Evolutionary conservation across 1,139 yeast species (phyloP).

Genomic region (Kodamaea sp.): DNA sequence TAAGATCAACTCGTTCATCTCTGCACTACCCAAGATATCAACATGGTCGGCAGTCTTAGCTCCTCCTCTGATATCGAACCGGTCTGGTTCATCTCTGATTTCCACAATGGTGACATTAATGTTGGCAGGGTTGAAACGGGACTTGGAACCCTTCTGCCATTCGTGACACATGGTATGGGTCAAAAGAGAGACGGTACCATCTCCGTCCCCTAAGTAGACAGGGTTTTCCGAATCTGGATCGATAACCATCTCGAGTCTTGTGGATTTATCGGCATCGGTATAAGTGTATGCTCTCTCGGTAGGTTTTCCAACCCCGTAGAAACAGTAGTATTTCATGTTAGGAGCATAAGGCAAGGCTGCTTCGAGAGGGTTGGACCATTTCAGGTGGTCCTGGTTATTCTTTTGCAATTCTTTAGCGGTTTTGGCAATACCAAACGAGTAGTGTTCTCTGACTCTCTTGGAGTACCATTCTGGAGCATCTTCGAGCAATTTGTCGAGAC

Average conservation of each 20-base stretch:
- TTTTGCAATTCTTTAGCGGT: conserved; percentile 55
- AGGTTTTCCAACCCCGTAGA: conserved; percentile 94
- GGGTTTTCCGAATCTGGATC: conserved; percentile 57
- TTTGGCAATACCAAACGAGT: conserved; percentile 75
- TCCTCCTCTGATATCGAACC: conserved; percentile 94
- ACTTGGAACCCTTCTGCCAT: conserved; percentile 68
- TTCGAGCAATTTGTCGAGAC: conserved; percentile 64
- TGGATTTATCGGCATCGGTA: conserved; percentile 56
- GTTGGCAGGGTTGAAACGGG: conserved; percentile 81
- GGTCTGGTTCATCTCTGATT: conserved; percentile 88
- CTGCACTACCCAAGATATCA: conserved; percentile 92
- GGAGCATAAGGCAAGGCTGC: conserved; percentile 93
- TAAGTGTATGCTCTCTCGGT: conserved; percentile 92
- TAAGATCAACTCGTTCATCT: conserved; percentile 79
- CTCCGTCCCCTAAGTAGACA: conserved; percentile 87
- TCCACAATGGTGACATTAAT: conserved; percentile 78
- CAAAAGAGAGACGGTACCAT: conserved; percentile 87
- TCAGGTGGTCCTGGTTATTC: conserved; percentile 69
- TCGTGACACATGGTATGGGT: conserved; percentile 81
- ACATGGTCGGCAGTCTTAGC: conserved; percentile 98
- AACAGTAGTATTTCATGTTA: conserved; percentile 81
- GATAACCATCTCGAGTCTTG: conserved; percentile 67
- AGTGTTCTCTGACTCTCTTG: conserved; percentile 63
- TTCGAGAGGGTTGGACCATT: conserved; percentile 93
- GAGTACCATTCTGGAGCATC: conserved; percentile 77